Evolutionary conservation across 2,329 filamentous ascomycete genomes (phyloP), one percentile per base, ranked within the genome.

Genomic region (Trichophyton mentagrophytes): DNA sequence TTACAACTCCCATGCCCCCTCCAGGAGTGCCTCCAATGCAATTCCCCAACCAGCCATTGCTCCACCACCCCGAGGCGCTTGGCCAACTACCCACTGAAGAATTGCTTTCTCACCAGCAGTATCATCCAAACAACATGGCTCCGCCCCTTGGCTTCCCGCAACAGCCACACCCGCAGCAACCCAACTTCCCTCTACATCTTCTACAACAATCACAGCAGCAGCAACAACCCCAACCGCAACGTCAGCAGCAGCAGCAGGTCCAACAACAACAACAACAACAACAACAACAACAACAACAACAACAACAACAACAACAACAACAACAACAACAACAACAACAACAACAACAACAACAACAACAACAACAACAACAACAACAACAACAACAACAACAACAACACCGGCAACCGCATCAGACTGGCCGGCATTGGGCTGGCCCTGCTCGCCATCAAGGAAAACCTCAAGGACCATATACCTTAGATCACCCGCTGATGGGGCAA

Each of bases 241-340:
- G 72, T 38, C 68, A 83, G 64, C 33, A 61, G 3, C 83, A 85
- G 5, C 88, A 93, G 68, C 89, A 90, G 11, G 73, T 60, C 20
- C 87, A 88, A 3, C 83, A 85, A 13, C 25, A 27, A 60, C 73
- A 27, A 60, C 73, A 92, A 58, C 89, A 92, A 71, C 92, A 87
- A n/a, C n/a, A 27, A 60, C 73, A 92, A 58, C 89, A 92, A 71
- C 92, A 87, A n/a, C n/a, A 27, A 60, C 73, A 92, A 58, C 89
- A 92, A 71, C 92, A 87, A n/a, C n/a, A 27, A 60, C 73, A 92
- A 58, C 89, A 92, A 71, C 92, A 87, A n/a, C n/a, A 27, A 60
- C 73, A 92, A 58, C 89, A 92, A 71, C 92, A 87, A n/a, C n/a
- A n/a, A n/a, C 87, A 88, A 3, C 83, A 85, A 13, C 25, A 27